Base-by-base conservation (phyloP, 768 basidiomycete genomes). In the Leccinum pellstonianum region DNA sequence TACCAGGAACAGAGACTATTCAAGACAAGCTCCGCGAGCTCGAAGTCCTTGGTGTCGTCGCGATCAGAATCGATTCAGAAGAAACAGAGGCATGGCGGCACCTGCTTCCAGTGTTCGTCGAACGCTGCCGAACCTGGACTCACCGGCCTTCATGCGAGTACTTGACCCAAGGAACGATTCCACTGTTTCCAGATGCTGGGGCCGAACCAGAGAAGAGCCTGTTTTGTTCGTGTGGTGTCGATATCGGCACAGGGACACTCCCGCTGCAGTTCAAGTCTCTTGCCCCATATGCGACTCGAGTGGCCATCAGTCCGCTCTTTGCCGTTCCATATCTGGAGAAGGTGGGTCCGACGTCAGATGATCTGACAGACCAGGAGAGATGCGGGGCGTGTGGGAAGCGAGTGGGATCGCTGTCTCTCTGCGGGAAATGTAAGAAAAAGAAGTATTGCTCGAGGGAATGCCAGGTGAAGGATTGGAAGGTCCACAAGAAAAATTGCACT, bases 301-400 rank as follows among this genome's bases (percentile, higher is more conserved):
- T 78, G 5, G 86, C 82, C 0, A 69, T 87, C 41, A 74, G 79
- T 2, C 86, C 83, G 0, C 68, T 87, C 11, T 86, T 86, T 54
- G 76, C 80, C 0, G 77, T 81, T 15, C 75, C 83, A 6, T 83
- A 80, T 64, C 56, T 83, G 62, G 81, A 84, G 61, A 66, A 66
- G 14, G 64, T 80, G 19, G 72, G 68, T 2, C 56, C 61, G 14
- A 1, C 12, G n/a, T 37, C 7, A 31, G 38, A 56, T 4, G 48
- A 5, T 1, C 38, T 27, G 5, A 43, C n/a, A 7, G 49, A 51
- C 12, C 23, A 35, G 41, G 52, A 21, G 15, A n/a, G 37, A 55
- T 74, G 73, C n/a, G 56, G 17, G 15, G 53, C 64, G 3, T 73
- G 72, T 3, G 60, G 65, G 41, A 66, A 68, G 53, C 62, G 60